Evolutionary conservation across 768 basidiomycete genomes (phyloP), one percentile per base, ranked within the genome.

Genomic region (Kwoniella sp.): DNA sequence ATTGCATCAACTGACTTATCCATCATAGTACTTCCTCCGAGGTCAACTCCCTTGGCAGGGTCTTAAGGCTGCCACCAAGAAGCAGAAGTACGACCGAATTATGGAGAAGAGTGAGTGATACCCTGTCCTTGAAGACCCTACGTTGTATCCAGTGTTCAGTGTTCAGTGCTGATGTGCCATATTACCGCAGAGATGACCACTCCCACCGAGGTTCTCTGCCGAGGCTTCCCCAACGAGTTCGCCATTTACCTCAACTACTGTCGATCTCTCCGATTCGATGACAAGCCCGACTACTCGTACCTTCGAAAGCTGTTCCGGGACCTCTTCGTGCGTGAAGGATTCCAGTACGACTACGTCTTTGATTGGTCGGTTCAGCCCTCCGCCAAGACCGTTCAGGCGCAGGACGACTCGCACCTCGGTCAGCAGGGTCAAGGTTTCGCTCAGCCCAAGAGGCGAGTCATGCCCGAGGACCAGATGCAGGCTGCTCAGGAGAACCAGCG

Each of bases 61-160:
- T 64, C 87, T 99, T 79, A 99, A 99, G 84, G 96, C 96, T 64
- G 95, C 95, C 44, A 99, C 96, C 64, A 99, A 99, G 91, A 99
- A 99, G 87, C 96, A 99, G 85, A 99, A 99, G 84, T 98, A 98
- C 82, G 96, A 98, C 82, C 89, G 96, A 65, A 99, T 99, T 84
- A 99, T 99, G 96, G 96, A 99, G 83, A 99, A 99, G 87, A 99
- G 76, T 74, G 63, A 66, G 76, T 73, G 26, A 7, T 47, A 48
- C 2, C 29, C 44, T 10, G 29, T 30, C 15, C 25, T 15, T 22
- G 22, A 6, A 33, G 7, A 33, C 13, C 30, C 15, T 24, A n/a
- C n/a, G n/a, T n/a, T n/a, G n/a, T n/a, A n/a, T n/a, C n/a, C n/a
- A n/a, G n/a, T n/a, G n/a, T n/a, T n/a, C n/a, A n/a, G n/a, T n/a